These are phyloP conservation scores for Dalbergia oliveri DNA, from an alignment of 306 rosid genomes.

Conservation along the genomic window DNA sequence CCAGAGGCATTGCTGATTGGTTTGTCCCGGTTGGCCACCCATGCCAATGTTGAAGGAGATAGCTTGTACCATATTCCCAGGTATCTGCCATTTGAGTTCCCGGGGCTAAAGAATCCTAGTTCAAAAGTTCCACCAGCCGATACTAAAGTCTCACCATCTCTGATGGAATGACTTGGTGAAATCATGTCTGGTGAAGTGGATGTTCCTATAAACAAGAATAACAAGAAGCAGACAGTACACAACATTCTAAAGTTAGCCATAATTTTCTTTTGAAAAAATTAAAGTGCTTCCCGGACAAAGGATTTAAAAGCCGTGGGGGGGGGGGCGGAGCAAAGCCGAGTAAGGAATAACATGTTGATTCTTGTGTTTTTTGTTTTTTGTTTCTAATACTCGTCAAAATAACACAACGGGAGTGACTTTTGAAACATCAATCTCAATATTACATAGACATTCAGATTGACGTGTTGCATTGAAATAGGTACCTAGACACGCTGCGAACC, in stretches of 20 bases:
- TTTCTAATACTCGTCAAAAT: background rate
- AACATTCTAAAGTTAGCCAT: background rate
- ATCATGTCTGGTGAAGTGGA: constrained; percentile 17
- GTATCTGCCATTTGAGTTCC: background rate
- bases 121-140: constrained; percentile 36
- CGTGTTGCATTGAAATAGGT: no score
- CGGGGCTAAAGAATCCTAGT: constrained; percentile 43
- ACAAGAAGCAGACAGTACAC: background rate
- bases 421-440: background rate
- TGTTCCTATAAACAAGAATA: background rate
- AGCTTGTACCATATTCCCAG: constrained; percentile 40
- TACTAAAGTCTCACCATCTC: constrained; percentile 38
- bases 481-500: background rate
- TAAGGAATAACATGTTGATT: no score
- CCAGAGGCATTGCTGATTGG: constrained; percentile 6
- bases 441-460: background rate
- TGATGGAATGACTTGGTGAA: background rate
- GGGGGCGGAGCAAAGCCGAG: no score
- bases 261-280: background rate
- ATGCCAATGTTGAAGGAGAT: constrained; percentile 32
- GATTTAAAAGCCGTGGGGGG: background rate
- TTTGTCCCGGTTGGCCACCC: constrained; percentile 46
- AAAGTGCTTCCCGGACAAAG: no score
- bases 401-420: background rate
- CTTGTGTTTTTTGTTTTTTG: no score